Evolutionary conservation across 2,329 filamentous ascomycete genomes (phyloP), one percentile per base, ranked within the genome.

Genomic region (Orbilia quercus): DNA sequence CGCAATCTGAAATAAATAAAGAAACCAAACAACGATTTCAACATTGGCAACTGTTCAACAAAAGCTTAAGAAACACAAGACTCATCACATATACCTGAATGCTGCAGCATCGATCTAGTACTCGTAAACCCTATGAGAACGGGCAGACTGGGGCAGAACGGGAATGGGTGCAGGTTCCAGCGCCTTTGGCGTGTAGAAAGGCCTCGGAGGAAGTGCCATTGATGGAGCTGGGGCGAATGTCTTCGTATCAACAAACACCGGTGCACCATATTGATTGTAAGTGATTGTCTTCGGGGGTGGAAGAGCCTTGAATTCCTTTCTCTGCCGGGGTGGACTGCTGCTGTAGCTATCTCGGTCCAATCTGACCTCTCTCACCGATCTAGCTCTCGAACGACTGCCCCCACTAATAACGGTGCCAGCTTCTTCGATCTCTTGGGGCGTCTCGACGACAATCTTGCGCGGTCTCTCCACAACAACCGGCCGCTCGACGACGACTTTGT

Each of bases 211-310:
- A 9, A 34, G 34, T 7, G 59, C 20, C 67, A 73, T 73, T 1
- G 48, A 25, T 14, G 69, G 60, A 34, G 69, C 53, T 1, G 69
- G 69, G 9, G 69, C 69, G 40, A 73, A 73, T 1, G 69, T 66
- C 40, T 66, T 54, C 20, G 69, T 73, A 28, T 66, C 40, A 1
- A 73, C 69, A 12, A 65, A 45, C 11, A 73, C 69, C 1, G 69
- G 69, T 22, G 48, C 54, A 7, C 69, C 69, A 38, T 73, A 60
- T 48, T 73, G 45, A 34, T 73, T 73, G 18, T 73, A 73, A 9
- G 54, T 66, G 36, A 73, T 65, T 1, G 48, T 57, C 40, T 73
- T 23, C 7, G 69, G 22, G 1, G 69, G 69, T 11, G 60, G 69
- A 1, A 66, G 54, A 18, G 62, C 51, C 22, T 73, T 73, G 59